Evolutionary conservation across 768 basidiomycete species (phyloP), one percentile per base, ranked within the genome.

Genomic region (Boletus barrowsii): DNA sequence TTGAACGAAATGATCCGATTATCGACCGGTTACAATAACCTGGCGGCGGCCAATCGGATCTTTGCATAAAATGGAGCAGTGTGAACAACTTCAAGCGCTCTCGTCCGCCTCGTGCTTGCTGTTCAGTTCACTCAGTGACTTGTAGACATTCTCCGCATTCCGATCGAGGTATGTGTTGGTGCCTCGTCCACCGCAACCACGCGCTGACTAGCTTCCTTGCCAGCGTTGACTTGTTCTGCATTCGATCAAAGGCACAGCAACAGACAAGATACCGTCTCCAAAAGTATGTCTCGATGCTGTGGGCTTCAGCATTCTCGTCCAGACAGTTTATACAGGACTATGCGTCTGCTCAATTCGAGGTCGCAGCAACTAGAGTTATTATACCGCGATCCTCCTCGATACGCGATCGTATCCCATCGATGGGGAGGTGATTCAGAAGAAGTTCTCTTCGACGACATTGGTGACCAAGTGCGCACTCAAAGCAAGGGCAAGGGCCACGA

Each of bases 331-430:
- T 29, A 41, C 35, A 66, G 61, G 33, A 37, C 8, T 5, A 67
- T 67, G 65, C 64, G 57, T 47, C 61, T 67, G 44, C 57, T 67
- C 44, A 59, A 68, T 32, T 46, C 64, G 32, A 26, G 5, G 22
- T 58, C 57, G 14, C 49, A 5, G 37, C 56, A 59, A 29, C 42
- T 66, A 18, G 66, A 66, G 7, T 13, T 61, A n/a, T 42, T 63
- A 15, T 53, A 52, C 11, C 10, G 4, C 10, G 18, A 17, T 18
- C 42, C 40, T 26, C 24, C 49, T 14, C 36, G 8, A n/a, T 67
- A 69, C 15, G 62, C 65, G 30, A 67, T 67, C 20, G 53, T 68
- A 37, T 68, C 66, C n/a, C 67, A 69, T 47, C 55, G 67, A 51
- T 68, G 67, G 67, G 59, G 58, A 4, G 36, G 54, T 9, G 56